phyloP scores from a whole-genome alignment of 768 basidiomycete species.

The Rhizopogon vulgaris region DNA sequence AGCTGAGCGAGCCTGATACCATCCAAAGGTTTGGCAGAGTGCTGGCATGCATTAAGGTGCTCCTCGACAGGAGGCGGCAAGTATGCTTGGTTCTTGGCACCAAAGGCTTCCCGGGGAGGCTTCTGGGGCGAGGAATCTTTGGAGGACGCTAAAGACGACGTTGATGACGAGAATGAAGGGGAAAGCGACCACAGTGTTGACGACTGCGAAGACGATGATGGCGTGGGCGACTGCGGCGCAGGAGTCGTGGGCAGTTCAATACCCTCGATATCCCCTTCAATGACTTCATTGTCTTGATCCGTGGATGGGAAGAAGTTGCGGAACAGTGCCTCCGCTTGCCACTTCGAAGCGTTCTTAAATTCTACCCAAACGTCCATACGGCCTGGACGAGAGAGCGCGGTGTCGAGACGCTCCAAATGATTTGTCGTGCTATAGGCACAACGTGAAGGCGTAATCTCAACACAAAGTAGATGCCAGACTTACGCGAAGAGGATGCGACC shows the following conservation, averaged over 20 bases:
- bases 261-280: conserved; percentile 39
- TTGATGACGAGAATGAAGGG: conserved; percentile 38
- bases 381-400: conserved; percentile 86
- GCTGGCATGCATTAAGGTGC: conserved; percentile 50
- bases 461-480: conserved; percentile 26
- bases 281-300: conserved; percentile 39
- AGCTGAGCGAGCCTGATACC: conserved; percentile 57
- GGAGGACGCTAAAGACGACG: conserved; percentile 30
- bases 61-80: conserved; percentile 61
- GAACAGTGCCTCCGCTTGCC: conserved; percentile 84
- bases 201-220: conserved; percentile 35
- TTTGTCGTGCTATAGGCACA: conserved; percentile 63
- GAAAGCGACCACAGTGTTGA: conserved; percentile 42
- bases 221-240: conserved; percentile 35
- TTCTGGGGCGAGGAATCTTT: conserved; percentile 17
- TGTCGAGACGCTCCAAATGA: conserved; percentile 86
- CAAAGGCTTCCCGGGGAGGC: conserved; percentile 29
- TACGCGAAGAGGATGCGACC: conserved; percentile 86
- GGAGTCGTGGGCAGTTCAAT: conserved; percentile 36
- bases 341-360: conserved; percentile 80
- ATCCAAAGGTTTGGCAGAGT: conserved; percentile 61
- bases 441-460: not conserved
- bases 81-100: conserved; percentile 53
- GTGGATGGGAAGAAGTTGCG: conserved; percentile 85
- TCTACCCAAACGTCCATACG: conserved; percentile 92